Evolutionary conservation across 305 asterid species (phyloP).

Genomic region (Stenogyne calaminthoides): DNA sequence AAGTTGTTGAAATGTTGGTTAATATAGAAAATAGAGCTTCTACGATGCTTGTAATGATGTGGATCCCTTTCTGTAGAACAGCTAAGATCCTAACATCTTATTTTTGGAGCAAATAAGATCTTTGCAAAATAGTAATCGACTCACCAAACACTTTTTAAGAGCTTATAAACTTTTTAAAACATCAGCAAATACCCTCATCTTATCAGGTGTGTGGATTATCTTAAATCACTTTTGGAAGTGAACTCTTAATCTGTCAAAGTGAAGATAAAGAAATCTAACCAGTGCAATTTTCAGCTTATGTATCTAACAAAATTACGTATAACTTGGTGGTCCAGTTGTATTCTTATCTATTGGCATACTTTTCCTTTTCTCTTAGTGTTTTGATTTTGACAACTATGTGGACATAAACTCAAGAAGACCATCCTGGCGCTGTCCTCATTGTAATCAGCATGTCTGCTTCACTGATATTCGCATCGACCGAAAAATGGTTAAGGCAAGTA

Average conservation of each 20-base stretch:
- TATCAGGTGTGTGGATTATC: conserved; percentile 11
- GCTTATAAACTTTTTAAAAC: background rate
- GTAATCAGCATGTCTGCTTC: conserved; percentile 83
- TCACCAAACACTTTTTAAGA: background rate
- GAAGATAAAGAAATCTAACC: conserved; percentile 17
- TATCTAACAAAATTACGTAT: conserved; percentile 1
- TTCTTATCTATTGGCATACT: conserved; percentile 9
- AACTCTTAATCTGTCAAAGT: conserved; percentile 10
- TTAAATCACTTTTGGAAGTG: conserved; percentile 13
- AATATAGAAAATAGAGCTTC: background rate
- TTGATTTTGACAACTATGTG: conserved; percentile 81
- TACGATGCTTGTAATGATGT: background rate
- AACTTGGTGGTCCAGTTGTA: background rate
- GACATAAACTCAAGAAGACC: conserved; percentile 89
- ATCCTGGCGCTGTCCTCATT: conserved; percentile 96
- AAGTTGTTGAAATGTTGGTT: background rate
- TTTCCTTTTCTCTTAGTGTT: conserved; percentile 57
- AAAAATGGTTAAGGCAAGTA: conserved; percentile 87
- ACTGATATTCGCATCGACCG: conserved; percentile 84
- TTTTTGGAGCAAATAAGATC: background rate
- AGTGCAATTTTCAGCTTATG: background rate
- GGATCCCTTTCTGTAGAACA: background rate
- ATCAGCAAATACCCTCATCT: background rate
- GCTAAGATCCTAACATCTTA: background rate
- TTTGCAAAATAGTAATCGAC: background rate